Evolutionary conservation across 2,329 filamentous ascomycete genomes (phyloP).

Genomic region (Acephala macrosclerotiorum): DNA sequence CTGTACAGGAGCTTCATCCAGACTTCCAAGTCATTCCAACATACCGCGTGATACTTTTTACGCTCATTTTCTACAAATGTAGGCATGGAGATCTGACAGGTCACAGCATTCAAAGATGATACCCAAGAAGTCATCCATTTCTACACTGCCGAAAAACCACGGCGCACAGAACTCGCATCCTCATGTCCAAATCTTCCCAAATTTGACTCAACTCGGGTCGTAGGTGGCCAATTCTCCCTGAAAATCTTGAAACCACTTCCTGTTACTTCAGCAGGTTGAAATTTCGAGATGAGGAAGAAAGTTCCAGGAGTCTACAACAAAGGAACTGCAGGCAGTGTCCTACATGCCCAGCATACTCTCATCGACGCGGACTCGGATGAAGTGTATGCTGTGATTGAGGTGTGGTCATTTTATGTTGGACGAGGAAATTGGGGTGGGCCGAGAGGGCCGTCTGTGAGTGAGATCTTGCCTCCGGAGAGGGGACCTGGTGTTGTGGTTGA

Average conservation of each 20-base stretch:
- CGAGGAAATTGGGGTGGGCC: background rate
- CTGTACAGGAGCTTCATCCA: background rate
- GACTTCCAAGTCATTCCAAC: conserved; percentile 4
- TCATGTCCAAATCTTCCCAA: background rate
- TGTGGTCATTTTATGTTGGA: conserved; percentile 2
- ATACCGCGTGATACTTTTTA: conserved; percentile 2
- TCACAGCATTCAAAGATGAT: conserved; percentile 8
- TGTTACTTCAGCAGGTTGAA: background rate
- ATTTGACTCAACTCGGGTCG: background rate
- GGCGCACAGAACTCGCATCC: background rate
- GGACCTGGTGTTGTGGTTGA: background rate
- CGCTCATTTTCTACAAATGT: background rate
- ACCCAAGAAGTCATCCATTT: conserved; percentile 5
- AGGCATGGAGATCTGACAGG: background rate
- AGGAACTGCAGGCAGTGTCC: background rate
- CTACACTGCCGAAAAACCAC: background rate
- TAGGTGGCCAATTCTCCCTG: background rate
- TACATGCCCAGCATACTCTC: background rate
- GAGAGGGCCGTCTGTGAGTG: background rate
- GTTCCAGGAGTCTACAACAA: background rate
- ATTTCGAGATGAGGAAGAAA: background rate
- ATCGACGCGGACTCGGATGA: background rate
- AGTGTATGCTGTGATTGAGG: background rate
- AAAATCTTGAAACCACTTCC: conserved; percentile 1
- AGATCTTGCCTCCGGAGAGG: background rate